Conservation (phyloP, 257 asterid species). For the Solanum clarkiae region DNA sequence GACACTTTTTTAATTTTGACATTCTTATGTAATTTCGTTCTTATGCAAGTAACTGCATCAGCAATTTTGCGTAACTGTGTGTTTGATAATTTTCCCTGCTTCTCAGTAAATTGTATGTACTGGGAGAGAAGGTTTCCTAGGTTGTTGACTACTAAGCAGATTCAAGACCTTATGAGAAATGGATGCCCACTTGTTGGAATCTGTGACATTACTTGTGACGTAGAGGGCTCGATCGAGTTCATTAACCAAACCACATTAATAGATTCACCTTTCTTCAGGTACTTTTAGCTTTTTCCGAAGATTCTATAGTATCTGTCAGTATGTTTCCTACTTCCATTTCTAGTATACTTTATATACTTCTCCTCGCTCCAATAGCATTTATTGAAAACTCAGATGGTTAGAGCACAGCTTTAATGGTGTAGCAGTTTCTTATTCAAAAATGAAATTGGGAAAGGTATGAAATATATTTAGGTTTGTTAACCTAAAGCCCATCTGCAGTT, state of each 20-base stretch:
- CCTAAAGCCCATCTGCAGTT: not conserved
- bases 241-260: slow-evolving; percentile 62
- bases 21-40: not conserved
- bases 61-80: not conserved
- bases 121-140: slow-evolving; percentile 94
- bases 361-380: not conserved
- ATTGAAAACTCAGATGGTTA: not conserved
- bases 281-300: not conserved
- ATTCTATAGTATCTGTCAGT: not conserved
- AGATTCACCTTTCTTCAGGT: slow-evolving; percentile 96
- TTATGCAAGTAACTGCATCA: too few species aligned
- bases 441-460: not conserved
- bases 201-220: slow-evolving; percentile 83
- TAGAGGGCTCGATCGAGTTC: slow-evolving; percentile 83
- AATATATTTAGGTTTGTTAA: not conserved
- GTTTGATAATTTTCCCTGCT: not conserved
- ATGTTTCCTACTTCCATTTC: not conserved
- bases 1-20: not conserved
- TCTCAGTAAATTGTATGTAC: slow-evolving; percentile 89
- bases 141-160: slow-evolving; percentile 50
- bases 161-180: slow-evolving; percentile 53
- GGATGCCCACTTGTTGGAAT: slow-evolving; percentile 82
- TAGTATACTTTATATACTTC: not conserved
- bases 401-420: not conserved
- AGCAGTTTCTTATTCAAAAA: not conserved